Base-by-base conservation (phyloP, 2,329 filamentous ascomycete genomes). In the Tolypocladium tropicale region DNA sequence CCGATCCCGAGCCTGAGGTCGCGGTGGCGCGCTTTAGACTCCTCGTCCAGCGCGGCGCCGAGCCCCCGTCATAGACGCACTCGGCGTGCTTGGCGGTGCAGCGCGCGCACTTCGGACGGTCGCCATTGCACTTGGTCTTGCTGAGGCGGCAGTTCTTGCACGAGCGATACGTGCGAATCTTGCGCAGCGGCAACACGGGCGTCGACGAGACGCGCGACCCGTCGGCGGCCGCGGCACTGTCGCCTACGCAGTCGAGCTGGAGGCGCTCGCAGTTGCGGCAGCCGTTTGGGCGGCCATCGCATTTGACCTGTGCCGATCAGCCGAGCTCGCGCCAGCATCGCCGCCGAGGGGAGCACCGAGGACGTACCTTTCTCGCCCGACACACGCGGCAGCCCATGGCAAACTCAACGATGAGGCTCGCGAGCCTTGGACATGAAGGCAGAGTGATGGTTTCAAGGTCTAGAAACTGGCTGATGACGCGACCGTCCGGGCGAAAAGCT, bases 201-300 rank as follows among this genome's bases (percentile, higher is more conserved):
- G 64, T 57, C 33, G 67, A 64, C 48, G 64, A 61, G 23, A 64
- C 59, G 32, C 59, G 62, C 21, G 59, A 62, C 54, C 62, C 46
- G 46, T 49, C 46, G 43, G 60, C 34, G 61, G 61, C 37, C 61
- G 63, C 61, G 30, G 69, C 69, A 34, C 71, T 68, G 54, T 72
- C 69, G 54, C 66, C 68, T 54, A 72, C 70, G 58, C 71, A 74
- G 56, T 72, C 70, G 53, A 74, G 69, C 63, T 74, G 71, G 52
- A 74, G 71, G 43, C 71, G 70, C 63, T 74, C 71, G 60, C 71
- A 74, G 61, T 74, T 74, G 62, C 71, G 70, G 63, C 71, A 74
- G 60, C 71, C 71, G 61, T 72, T 67, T 41, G 70, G 70, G n/a
- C 71, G 68, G 51, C 70, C 71, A 58, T 74, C 71, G 60, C 71